These are phyloP conservation scores for Ogataea pini DNA, from an alignment of 805 yeast species.

Conservation along the genomic window DNA sequence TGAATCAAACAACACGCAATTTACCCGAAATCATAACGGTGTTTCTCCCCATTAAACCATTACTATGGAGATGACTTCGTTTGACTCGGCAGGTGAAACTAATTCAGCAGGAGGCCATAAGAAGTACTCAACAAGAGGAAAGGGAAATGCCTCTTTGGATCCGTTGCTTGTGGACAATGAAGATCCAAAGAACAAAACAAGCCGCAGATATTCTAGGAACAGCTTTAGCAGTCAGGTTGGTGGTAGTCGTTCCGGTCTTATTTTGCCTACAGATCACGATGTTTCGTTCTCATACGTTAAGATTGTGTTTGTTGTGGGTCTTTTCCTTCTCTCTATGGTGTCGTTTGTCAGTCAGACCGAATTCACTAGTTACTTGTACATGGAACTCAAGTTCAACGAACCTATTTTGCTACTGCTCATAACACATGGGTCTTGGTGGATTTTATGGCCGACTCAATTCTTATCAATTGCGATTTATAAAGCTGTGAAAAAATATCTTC, in stretches of 20 bases:
- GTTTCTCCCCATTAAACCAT: not conserved
- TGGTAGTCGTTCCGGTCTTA: not conserved
- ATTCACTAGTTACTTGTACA: slow-evolving; percentile 67
- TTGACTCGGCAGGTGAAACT: not conserved
- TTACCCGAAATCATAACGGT: not conserved
- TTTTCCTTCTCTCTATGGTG: slow-evolving; percentile 50
- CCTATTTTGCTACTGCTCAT: slow-evolving; percentile 66
- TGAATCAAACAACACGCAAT: not conserved
- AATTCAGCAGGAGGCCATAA: not conserved
- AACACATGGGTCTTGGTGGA: slow-evolving; percentile 80
- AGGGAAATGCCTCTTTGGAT: slow-evolving; percentile 1
- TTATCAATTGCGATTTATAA: slow-evolving; percentile 48
- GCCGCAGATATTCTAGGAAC: slow-evolving; percentile 6
- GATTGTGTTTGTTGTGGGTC: slow-evolving; percentile 45
- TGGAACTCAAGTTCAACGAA: slow-evolving; percentile 55
- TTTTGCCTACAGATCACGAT: slow-evolving; percentile 10
- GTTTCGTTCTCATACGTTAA: slow-evolving; percentile 35
- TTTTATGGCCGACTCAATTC: slow-evolving; percentile 71
- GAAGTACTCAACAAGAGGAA: not conserved
- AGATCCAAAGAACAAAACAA: not conserved
- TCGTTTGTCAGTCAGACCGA: slow-evolving; percentile 83
- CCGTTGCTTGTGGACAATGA: slow-evolving; percentile 5
- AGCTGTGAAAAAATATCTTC: slow-evolving; percentile 35
- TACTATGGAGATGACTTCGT: slow-evolving; percentile 5
- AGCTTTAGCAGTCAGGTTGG: slow-evolving; percentile 6